phyloP scores from a whole-genome alignment of 78 protist genomes.

The Pelomyxa schiedti region DNA sequence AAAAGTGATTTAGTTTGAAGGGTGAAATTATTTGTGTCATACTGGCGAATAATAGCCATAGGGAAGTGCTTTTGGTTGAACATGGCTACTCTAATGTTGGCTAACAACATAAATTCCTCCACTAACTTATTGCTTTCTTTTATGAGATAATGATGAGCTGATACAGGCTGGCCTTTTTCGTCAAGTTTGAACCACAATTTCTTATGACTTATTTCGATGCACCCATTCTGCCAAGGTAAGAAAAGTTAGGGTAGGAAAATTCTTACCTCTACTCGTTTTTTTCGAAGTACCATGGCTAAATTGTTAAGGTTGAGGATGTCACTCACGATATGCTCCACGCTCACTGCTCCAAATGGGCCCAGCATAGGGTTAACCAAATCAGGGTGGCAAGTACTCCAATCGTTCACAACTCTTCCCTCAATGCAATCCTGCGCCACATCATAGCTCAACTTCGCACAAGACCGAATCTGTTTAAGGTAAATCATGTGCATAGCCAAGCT shows the following conservation, averaged over 20 bases:
- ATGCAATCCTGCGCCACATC: conserved; percentile 57
- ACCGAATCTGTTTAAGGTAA: too few relatives aligned
- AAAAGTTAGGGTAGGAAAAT: too few relatives aligned
- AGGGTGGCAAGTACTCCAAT: background rate
- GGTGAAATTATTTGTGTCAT: too few relatives aligned
- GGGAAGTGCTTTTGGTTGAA: conserved; percentile 47
- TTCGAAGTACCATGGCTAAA: background rate
- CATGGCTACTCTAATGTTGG: conserved; percentile 81
- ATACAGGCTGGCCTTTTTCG: conserved; percentile 44
- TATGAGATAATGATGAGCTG: conserved; percentile 36
- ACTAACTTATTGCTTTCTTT: conserved; percentile 52
- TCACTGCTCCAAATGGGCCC: background rate
- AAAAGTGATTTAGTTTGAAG: too few relatives aligned
- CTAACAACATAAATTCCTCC: conserved; percentile 92
- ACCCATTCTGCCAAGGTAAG: too few relatives aligned
- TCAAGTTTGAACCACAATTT: conserved; percentile 54
- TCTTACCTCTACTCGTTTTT: too few relatives aligned
- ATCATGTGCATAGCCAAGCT: background rate
- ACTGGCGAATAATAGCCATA: conserved; percentile 67
- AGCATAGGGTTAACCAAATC: background rate
- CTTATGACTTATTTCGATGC: conserved; percentile 38
- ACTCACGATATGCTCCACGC: conserved; percentile 3
- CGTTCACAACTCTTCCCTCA: conserved; percentile 9
- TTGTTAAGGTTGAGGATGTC: background rate
- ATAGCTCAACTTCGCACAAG: conserved; percentile 71